Percentiles rank a stretch among this genome's conserved stretches.
phyloP scores from a whole-genome alignment of 148 eudicot genomes.

The Chenopodium quinoa region DNA sequence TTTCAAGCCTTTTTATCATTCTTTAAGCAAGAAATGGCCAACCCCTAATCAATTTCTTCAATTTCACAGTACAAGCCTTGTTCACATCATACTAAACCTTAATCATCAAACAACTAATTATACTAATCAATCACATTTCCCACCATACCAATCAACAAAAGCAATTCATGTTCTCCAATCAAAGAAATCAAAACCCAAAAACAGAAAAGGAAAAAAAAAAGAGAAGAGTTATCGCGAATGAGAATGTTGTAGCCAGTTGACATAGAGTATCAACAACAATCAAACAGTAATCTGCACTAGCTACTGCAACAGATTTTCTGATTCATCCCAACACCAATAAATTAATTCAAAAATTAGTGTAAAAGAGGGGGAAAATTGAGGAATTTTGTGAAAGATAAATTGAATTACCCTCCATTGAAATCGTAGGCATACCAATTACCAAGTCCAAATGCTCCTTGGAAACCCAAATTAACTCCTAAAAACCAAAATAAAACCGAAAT shows the following conservation, averaged over 20 bases:
- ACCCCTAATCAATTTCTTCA: background rate
- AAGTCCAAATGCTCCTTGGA: too few species aligned
- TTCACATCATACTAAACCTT: background rate
- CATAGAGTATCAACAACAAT: slow-evolving; percentile 89
- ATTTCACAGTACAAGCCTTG: background rate
- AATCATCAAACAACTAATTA: background rate
- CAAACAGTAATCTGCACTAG: slow-evolving; percentile 83
- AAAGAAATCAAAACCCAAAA: slow-evolving; percentile 12
- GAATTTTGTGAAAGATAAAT: background rate
- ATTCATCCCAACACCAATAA: background rate
- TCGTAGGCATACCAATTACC: slow-evolving; percentile 78
- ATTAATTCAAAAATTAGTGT: background rate
- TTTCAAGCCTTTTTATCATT: background rate
- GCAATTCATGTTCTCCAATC: background rate
- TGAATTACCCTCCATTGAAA: slow-evolving; percentile 77
- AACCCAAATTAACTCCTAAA: too few species aligned
- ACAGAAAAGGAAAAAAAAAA: background rate
- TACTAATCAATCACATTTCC: background rate
- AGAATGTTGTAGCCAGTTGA: slow-evolving; percentile 89
- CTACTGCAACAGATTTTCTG: slow-evolving; percentile 78
- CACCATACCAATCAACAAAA: background rate
- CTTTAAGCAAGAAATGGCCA: background rate
- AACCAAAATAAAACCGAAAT: too few species aligned
- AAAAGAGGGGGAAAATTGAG: background rate
- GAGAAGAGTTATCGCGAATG: slow-evolving; percentile 79